phyloP scores from a whole-genome alignment of 2,329 filamentous ascomycete species.

The Leptographium galeiforme region DNA sequence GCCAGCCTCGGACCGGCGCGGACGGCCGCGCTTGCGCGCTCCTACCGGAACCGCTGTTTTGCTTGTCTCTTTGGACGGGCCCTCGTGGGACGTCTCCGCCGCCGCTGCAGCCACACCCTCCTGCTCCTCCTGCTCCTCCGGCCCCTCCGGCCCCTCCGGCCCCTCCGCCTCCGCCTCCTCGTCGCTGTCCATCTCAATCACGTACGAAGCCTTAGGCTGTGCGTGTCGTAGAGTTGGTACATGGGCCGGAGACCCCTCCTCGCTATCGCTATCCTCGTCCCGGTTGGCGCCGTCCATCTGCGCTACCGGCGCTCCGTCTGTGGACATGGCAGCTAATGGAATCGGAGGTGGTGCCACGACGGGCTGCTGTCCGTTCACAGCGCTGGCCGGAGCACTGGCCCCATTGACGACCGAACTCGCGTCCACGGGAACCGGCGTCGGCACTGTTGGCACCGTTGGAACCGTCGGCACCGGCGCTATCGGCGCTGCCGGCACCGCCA shows the following conservation, averaged over 20 bases:
- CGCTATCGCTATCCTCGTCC: neutral
- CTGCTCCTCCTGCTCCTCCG: too few species aligned
- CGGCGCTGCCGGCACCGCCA: neutral
- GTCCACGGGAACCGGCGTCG: neutral
- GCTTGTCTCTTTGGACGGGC: neutral
- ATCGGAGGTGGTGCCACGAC: too few species aligned
- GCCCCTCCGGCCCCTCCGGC: too few species aligned
- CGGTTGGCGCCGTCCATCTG: slow-evolving; percentile 5
- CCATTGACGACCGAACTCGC: too few species aligned
- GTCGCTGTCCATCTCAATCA: slow-evolving; percentile 4
- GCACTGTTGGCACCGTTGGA: neutral
- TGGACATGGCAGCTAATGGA: too few species aligned
- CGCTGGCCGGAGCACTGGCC: too few species aligned
- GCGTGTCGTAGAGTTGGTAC: slow-evolving; percentile 10
- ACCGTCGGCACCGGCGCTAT: neutral
- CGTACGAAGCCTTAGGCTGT: slow-evolving; percentile 6
- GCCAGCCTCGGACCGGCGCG: slow-evolving; percentile 1
- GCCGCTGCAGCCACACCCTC: too few species aligned
- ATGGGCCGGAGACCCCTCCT: neutral
- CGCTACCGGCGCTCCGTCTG: neutral
- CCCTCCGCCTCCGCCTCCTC: too few species aligned
- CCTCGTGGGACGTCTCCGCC: too few species aligned
- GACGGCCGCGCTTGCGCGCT: slow-evolving; percentile 7
- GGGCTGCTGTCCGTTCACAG: too few species aligned
- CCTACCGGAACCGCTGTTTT: neutral